phyloP scores from a whole-genome alignment of 2,329 filamentous ascomycete genomes.

The Fonsecaea monophora region DNA sequence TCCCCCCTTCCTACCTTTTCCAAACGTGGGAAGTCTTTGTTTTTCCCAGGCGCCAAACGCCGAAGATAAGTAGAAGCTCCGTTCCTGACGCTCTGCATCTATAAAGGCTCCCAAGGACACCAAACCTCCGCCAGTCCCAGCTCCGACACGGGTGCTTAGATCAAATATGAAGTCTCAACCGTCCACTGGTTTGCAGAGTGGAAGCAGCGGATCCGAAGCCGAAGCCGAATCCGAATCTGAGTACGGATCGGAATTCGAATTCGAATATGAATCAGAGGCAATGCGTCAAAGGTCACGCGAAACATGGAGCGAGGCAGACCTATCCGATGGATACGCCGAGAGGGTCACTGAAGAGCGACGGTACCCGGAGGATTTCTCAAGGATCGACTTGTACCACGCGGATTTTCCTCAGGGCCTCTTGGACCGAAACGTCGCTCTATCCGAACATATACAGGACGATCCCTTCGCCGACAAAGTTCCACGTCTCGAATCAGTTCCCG shows the following conservation, averaged over 20 bases:
- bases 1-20: background rate
- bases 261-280: background rate
- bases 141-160: background rate
- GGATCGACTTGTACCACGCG: background rate
- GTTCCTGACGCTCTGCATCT: background rate
- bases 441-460: background rate
- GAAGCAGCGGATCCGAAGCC: background rate
- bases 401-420: background rate
- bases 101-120: background rate
- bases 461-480: background rate
- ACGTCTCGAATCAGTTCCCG: background rate
- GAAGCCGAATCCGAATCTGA: too few species aligned
- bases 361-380: background rate
- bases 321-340: background rate
- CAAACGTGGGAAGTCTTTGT: background rate
- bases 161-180: background rate
- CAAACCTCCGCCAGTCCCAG: background rate
- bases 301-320: background rate
- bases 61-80: background rate
- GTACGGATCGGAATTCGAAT: too few species aligned
- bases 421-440: background rate
- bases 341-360: background rate
- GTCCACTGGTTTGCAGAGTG: background rate
- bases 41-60: background rate
- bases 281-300: background rate